phyloP scores from a whole-genome alignment of 75 land plant genomes.

The Picea sitchensis region DNA sequence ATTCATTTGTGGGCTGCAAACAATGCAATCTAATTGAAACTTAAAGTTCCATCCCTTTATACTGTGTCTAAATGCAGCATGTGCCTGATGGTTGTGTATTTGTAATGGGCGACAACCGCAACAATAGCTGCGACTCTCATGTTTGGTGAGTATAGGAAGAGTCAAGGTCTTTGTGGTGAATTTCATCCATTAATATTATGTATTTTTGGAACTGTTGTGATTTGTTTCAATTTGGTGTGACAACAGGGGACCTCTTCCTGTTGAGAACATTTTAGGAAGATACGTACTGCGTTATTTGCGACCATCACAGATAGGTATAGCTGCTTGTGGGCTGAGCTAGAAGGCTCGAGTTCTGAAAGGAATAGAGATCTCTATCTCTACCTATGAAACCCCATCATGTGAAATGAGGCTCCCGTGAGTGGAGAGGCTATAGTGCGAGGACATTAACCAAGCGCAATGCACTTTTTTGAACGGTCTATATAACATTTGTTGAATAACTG shows the following conservation, averaged over 20 bases:
- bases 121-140: conserved; percentile 69
- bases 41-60: background rate
- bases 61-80: conserved; percentile 28
- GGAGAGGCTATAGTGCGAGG: too few relatives aligned
- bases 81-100: conserved; percentile 61
- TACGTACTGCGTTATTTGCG: conserved; percentile 37
- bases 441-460: too few relatives aligned
- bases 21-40: background rate
- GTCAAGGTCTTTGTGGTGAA: background rate
- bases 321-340: background rate
- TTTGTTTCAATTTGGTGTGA: background rate
- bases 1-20: background rate
- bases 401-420: background rate
- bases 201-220: background rate
- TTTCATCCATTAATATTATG: background rate
- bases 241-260: conserved; percentile 40
- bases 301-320: conserved; percentile 11
- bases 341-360: background rate
- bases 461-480: too few relatives aligned
- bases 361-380: background rate
- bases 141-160: conserved; percentile 36
- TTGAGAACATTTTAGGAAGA: conserved; percentile 38
- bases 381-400: background rate
- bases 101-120: conserved; percentile 81
- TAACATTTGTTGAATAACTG: too few relatives aligned